Evolutionary conservation across 129 eudicot genomes (phyloP).

Genomic region (Pulicaria dysenterica): DNA sequence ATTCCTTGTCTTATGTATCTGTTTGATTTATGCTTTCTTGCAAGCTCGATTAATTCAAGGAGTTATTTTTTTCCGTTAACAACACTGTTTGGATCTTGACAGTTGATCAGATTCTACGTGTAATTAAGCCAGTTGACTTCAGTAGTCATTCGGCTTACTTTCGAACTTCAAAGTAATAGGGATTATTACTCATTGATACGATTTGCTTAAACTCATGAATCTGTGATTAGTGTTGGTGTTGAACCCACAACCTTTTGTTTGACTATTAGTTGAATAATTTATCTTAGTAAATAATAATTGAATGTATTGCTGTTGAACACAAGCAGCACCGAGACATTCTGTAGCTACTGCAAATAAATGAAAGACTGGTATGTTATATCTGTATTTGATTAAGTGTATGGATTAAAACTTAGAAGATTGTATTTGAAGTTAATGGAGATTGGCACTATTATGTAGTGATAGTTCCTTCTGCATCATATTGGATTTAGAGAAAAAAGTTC

Average conservation of each 20-base stretch:
- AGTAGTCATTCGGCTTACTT: conserved; percentile 1
- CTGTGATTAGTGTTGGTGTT: not conserved
- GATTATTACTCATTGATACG: not conserved
- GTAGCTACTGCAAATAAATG: not conserved
- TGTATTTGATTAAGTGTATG: not conserved
- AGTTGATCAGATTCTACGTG: not conserved
- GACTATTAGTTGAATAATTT: not conserved
- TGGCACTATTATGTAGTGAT: not conserved
- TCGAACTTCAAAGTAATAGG: not conserved
- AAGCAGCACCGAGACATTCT: not conserved
- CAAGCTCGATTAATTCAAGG: not conserved
- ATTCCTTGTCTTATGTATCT: not conserved
- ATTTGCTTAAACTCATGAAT: not conserved
- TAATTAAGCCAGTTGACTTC: not conserved
- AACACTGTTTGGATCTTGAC: not conserved
- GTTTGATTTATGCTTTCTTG: not conserved
- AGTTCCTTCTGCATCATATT: not conserved
- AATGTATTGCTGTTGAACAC: not conserved
- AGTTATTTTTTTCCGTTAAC: not conserved
- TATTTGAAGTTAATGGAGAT: not conserved
- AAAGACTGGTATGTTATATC: not conserved
- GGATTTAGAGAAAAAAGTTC: not conserved
- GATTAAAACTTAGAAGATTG: not conserved
- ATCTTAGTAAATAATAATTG: not conserved
- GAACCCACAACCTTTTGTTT: not conserved